Conservation (phyloP, 371 early-diverging fungal species). For the Haplosporangium sp. region DNA sequence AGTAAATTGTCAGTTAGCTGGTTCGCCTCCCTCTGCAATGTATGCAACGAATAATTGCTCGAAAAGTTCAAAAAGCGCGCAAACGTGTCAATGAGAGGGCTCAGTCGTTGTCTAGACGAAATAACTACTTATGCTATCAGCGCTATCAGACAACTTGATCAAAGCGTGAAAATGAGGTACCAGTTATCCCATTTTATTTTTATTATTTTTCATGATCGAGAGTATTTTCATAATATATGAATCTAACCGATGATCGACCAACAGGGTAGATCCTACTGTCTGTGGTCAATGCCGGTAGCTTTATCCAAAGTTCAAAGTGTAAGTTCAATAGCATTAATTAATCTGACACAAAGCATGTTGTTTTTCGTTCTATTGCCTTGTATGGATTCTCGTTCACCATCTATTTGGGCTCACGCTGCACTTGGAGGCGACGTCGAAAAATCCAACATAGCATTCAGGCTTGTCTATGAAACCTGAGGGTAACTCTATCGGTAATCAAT, state of each 20-base stretch:
- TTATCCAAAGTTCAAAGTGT: no score
- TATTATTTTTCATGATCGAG: neutral
- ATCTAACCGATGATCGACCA: no score
- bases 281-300: no score
- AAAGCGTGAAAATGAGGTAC: no score
- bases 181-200: neutral
- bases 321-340: no score
- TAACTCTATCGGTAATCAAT: neutral
- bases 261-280: no score
- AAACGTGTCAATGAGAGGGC: neutral
- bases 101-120: neutral
- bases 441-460: neutral
- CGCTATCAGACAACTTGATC: neutral
- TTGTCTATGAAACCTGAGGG: neutral
- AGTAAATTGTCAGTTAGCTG: neutral
- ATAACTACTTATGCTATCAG: neutral
- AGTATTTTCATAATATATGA: neutral
- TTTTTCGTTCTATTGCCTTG: no score
- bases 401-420: neutral
- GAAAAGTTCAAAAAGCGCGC: neutral
- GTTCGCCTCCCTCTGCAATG: neutral
- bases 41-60: neutral
- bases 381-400: slow-evolving; percentile 1
- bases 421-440: neutral
- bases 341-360: no score